phyloP scores from a whole-genome alignment of 352 stramenopile genomes.

The Phytophthora hybrid region DNA sequence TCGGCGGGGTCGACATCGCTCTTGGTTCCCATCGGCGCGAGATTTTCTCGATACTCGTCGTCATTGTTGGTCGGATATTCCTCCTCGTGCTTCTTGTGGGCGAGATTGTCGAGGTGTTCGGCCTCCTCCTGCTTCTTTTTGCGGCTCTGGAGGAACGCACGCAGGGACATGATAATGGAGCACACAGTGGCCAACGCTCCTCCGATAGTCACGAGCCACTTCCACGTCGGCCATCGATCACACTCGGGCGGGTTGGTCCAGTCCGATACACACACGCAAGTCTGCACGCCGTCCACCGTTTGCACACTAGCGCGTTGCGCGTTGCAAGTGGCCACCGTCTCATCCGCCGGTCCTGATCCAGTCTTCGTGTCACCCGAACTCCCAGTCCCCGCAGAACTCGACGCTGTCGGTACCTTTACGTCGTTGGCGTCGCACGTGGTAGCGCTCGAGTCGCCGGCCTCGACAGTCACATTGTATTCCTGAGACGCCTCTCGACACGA shows the following conservation, averaged over 20 bases:
- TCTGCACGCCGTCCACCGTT: conserved; percentile 41
- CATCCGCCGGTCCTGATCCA: conserved; percentile 28
- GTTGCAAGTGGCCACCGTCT: conserved; percentile 57
- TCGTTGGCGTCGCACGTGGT: conserved; percentile 34
- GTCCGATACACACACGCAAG: conserved; percentile 69
- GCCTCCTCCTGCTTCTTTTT: conserved; percentile 46
- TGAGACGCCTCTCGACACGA: conserved; percentile 58
- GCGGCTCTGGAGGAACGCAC: conserved; percentile 53
- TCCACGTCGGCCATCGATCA: conserved; percentile 59
- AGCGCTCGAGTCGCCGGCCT: conserved; percentile 37
- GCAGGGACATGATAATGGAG: conserved; percentile 62
- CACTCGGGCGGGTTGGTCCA: conserved; percentile 67
- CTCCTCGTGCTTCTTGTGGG: conserved; percentile 26
- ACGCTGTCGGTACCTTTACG: conserved; percentile 17
- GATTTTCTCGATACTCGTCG: conserved; percentile 20
- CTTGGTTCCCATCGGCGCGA: conserved; percentile 30
- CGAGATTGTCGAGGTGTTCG: conserved; percentile 19
- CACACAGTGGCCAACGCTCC: conserved; percentile 62
- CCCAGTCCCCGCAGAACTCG: conserved; percentile 6
- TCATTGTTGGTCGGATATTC: conserved; percentile 20
- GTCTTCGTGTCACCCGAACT: conserved; percentile 3
- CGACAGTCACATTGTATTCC: conserved; percentile 57
- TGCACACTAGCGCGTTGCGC: conserved; percentile 57
- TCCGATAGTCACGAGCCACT: conserved; percentile 65
- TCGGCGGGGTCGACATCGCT: conserved; percentile 46